A percentile compares a stretch with the other conserved stretches of the same genome.
Evolutionary conservation across 257 asterid species (phyloP).

Genomic region (Solanum chmielewskii): DNA sequence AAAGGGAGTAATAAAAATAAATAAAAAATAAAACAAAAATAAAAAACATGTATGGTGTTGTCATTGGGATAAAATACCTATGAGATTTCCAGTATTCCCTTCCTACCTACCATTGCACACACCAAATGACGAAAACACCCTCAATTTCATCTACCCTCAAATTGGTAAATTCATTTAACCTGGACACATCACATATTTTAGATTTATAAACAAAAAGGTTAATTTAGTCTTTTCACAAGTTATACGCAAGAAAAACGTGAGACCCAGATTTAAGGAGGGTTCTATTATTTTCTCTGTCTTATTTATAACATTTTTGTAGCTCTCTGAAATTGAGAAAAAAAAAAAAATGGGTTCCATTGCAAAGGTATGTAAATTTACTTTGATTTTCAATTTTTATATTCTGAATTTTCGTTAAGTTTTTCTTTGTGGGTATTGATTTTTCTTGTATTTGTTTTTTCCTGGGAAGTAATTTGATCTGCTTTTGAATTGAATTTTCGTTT

Average conservation of each 20-base stretch:
- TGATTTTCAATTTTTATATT: not conserved
- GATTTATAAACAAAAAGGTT: not conserved
- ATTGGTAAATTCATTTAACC: slow-evolving; percentile 18
- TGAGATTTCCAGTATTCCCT: not conserved
- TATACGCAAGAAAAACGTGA: not conserved
- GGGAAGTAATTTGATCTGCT: not conserved
- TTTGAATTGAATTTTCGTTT: not conserved
- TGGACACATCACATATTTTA: slow-evolving; percentile 1
- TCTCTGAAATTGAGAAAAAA: not conserved
- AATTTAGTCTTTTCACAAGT: slow-evolving; percentile 2
- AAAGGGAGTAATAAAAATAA: no score
- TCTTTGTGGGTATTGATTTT: not conserved
- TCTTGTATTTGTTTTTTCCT: not conserved
- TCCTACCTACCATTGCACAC: not conserved
- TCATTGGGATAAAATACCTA: not conserved
- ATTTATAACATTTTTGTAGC: not conserved
- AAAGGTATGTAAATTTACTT: not conserved
- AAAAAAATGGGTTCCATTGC: not conserved
- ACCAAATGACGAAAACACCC: slow-evolving; percentile 11
- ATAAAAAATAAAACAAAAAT: no score
- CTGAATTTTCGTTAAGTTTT: not conserved
- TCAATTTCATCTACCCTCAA: not conserved
- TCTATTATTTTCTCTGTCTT: not conserved
- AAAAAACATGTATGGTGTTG: no score
- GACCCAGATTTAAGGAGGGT: not conserved